Conservation (phyloP, 768 basidiomycete genomes). For the Mycena amicta region DNA sequence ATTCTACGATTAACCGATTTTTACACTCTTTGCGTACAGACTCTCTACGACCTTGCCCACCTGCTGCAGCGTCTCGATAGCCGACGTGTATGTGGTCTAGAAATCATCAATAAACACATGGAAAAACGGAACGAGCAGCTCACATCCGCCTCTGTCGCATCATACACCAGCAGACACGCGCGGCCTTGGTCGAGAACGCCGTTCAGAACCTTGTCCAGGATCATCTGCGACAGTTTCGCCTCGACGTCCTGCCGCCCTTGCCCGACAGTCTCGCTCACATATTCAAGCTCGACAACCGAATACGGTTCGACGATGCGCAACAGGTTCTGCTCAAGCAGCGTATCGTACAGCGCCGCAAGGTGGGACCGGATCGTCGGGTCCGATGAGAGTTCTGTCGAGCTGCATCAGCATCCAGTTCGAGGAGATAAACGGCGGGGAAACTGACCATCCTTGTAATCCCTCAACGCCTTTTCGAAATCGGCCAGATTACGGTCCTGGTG, state of each 20-base stretch:
- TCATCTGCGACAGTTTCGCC: conserved; percentile 98
- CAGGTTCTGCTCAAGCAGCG: conserved; percentile 93
- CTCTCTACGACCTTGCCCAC: conserved; percentile 94
- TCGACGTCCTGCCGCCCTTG: conserved; percentile 90
- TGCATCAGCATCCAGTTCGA: not conserved
- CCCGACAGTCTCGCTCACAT: conserved; percentile 85
- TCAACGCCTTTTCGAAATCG: conserved; percentile 85
- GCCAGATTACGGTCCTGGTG: conserved; percentile 88
- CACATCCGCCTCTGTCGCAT: conserved; percentile 84
- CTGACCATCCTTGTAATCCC: conserved; percentile 80
- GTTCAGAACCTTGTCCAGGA: conserved; percentile 90
- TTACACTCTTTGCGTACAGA: conserved; percentile 73
- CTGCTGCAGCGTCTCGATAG: conserved; percentile 87
- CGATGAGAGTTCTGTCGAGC: conserved; percentile 77
- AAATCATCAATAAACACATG: not conserved
- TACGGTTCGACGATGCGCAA: conserved; percentile 96
- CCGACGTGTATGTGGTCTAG: conserved; percentile 86
- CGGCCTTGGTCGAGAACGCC: conserved; percentile 97
- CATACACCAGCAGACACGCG: conserved; percentile 90
- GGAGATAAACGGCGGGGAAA: conserved; percentile 26
- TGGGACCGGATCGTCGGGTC: conserved; percentile 96
- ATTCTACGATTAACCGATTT: conserved; percentile 5
- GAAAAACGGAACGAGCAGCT: conserved; percentile 32
- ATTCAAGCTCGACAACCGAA: conserved; percentile 85
- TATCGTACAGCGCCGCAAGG: conserved; percentile 92